Conservation (phyloP, 139 green algal genomes). For the Coelastrella sp. region DNA sequence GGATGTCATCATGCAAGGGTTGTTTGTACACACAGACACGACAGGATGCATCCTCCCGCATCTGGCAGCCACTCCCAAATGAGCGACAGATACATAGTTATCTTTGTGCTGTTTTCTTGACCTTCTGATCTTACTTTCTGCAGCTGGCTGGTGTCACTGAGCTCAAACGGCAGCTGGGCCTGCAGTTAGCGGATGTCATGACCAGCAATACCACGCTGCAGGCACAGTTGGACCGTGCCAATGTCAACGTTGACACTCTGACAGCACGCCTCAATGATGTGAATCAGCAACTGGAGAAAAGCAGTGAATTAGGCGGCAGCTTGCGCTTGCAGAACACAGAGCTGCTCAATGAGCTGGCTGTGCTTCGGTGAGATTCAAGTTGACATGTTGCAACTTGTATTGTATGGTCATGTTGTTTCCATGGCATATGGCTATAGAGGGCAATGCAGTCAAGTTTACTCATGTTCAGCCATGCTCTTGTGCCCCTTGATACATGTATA, state of each 20-base stretch:
- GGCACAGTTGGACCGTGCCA: neutral
- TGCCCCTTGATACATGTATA: neutral
- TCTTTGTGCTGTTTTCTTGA: too few species aligned
- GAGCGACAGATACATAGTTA: too few species aligned
- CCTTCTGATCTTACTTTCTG: neutral
- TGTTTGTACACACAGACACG: too few species aligned
- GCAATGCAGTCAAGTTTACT: too few species aligned
- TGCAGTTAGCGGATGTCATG: neutral
- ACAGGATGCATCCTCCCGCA: too few species aligned
- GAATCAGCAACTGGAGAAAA: neutral
- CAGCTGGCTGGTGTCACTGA: slow-evolving; percentile 39
- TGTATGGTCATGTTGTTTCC: too few species aligned
- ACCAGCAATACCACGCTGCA: neutral
- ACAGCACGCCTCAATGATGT: neutral
- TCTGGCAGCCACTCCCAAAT: too few species aligned
- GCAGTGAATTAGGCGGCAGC: slow-evolving; percentile 22
- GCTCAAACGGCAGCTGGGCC: neutral
- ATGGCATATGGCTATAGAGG: too few species aligned
- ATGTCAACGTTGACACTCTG: slow-evolving; percentile 4
- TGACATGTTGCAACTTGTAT: neutral
- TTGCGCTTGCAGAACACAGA: slow-evolving; percentile 17
- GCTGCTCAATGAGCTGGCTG: slow-evolving; percentile 19
- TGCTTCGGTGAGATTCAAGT: neutral
- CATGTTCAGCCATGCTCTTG: neutral
- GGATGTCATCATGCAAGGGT: too few species aligned